Conservation (phyloP, 1,284 basidiomycete genomes). For the Trametes pubescens region DNA sequence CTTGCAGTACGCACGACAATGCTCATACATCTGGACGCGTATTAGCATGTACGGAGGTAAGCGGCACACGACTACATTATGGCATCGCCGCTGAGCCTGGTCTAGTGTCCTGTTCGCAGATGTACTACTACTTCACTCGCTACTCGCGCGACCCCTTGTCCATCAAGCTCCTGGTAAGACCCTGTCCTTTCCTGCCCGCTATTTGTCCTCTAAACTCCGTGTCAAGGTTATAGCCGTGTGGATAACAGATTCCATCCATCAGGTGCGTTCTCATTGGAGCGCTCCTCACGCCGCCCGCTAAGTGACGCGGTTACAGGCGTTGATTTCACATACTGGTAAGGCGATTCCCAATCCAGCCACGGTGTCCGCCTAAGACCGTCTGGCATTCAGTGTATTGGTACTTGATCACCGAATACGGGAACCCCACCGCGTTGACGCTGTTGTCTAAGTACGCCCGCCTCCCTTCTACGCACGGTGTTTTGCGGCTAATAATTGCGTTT, state of each 20-base stretch:
- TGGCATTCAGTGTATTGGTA: slow-evolving; percentile 59
- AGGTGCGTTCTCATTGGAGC: background rate
- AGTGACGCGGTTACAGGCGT: slow-evolving; percentile 42
- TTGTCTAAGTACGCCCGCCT: slow-evolving; percentile 13
- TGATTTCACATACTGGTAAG: slow-evolving; percentile 63
- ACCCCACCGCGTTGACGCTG: slow-evolving; percentile 43
- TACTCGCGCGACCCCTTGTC: slow-evolving; percentile 61
- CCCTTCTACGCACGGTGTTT: background rate
- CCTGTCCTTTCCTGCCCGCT: background rate
- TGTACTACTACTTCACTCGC: slow-evolving; percentile 61
- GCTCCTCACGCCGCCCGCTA: background rate
- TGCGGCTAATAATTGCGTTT: background rate
- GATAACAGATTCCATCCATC: slow-evolving; percentile 60
- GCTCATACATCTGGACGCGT: background rate
- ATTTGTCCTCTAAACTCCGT: background rate
- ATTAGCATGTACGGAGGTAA: slow-evolving; percentile 58
- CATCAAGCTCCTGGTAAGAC: slow-evolving; percentile 55
- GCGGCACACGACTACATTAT: slow-evolving; percentile 1
- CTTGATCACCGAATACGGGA: slow-evolving; percentile 56
- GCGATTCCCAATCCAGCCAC: slow-evolving; percentile 1
- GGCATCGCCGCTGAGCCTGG: background rate
- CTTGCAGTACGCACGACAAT: background rate
- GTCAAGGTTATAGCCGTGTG: slow-evolving; percentile 49
- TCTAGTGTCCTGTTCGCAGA: slow-evolving; percentile 62
- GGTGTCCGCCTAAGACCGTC: background rate